Evolutionary conservation across 768 basidiomycete species (phyloP), one percentile per base, ranked within the genome.

Genomic region (Polyporus arcularius): DNA sequence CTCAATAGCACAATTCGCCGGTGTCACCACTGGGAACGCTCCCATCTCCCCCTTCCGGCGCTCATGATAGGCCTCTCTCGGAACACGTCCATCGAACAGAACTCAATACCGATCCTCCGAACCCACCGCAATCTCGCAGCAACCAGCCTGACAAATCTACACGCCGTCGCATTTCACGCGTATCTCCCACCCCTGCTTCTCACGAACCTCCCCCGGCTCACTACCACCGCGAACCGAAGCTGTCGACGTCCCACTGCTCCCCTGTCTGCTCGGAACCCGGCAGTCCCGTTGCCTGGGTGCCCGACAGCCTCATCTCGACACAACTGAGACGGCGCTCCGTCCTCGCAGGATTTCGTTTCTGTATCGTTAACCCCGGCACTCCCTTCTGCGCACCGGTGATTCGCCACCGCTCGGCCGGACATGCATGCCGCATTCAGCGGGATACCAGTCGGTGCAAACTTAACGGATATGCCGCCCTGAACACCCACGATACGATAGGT

Each of bases 21-120:
- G 62, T 53, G 58, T 40, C 57, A 59, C n/a, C 48, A 52, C 62
- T 63, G 62, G 62, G 62, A 63, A 59, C 57, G 53, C 55, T 59
- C 57, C 50, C 62, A 63, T 30, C 47, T 38, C 43, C 26, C 35
- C 10, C 46, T 18, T 42, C 49, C 56, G 47, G 55, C 61, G 61
- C 57, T 52, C 45, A 41, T 56, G 54, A 63, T 59, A 63, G 54
- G 39, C 58, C 55, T 56, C 49, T 35, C 46, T 54, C 55, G 55
- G 39, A 16, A 35, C 45, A 57, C 39, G 30, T 53, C 40, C 53
- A 49, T 46, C 47, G 53, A 43, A 58, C 49, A 11, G 26, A 47
- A 59, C 47, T 63, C 53, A 63, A 63, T 63, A 38, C 46, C 46
- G 46, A 26, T 48, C 46, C 18, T 43, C 15, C 42, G 18, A 43